Percentiles rank a stretch among this genome's conserved stretches.
phyloP scores from a whole-genome alignment of 768 basidiomycete species.

The Kwoniella shandongensis region DNA sequence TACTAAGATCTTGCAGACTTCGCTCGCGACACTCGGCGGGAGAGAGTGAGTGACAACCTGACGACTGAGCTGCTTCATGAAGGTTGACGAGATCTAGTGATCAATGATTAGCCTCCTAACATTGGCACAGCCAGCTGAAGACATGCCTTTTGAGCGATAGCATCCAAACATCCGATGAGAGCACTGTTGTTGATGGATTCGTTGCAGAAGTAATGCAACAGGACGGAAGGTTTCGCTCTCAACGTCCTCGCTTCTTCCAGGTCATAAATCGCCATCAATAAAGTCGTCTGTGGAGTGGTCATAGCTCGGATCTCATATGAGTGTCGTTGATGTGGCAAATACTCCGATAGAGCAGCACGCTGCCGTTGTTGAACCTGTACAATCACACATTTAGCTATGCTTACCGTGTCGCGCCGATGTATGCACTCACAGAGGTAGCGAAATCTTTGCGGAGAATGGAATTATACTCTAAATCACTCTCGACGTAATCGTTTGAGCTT shows the following conservation, averaged over 20 bases:
- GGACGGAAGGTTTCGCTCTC: slow-evolving; percentile 72
- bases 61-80: slow-evolving; percentile 67
- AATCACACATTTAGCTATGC: not conserved
- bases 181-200: slow-evolving; percentile 74
- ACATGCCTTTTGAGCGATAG: slow-evolving; percentile 77
- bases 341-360: slow-evolving; percentile 63
- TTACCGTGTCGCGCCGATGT: not conserved
- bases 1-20: slow-evolving; percentile 73
- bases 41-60: slow-evolving; percentile 79
- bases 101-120: too few species aligned
- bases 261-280: slow-evolving; percentile 80
- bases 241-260: slow-evolving; percentile 83
- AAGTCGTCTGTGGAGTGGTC: slow-evolving; percentile 78
- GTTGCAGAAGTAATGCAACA: slow-evolving; percentile 85
- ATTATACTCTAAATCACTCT: slow-evolving; percentile 88
- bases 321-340: slow-evolving; percentile 62
- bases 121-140: not conserved
- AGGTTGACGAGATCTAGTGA: slow-evolving; percentile 83
- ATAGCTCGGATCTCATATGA: slow-evolving; percentile 70
- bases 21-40: slow-evolving; percentile 65
- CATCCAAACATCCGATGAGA: slow-evolving; percentile 75
- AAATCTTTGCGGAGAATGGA: slow-evolving; percentile 82
- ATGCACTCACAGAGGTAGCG: slow-evolving; percentile 48
- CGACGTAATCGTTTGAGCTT: slow-evolving; percentile 74
- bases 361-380: slow-evolving; percentile 70